Evolutionary conservation across 2,329 filamentous ascomycete species (phyloP).

Genomic region (Trichoderma koningiopsis): DNA sequence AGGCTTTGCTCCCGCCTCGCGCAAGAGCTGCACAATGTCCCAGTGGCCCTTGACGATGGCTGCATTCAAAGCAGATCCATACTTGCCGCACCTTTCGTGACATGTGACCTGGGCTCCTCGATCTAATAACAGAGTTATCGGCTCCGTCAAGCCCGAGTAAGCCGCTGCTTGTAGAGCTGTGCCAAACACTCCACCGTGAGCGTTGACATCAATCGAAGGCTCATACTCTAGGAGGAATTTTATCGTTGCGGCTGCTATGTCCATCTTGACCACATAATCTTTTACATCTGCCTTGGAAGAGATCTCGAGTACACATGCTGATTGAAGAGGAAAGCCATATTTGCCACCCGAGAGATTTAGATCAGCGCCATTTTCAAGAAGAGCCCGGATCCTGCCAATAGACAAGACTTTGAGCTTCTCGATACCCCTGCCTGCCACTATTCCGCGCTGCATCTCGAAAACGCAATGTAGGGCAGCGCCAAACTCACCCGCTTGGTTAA

Average conservation of each 20-base stretch:
- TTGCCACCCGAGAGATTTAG: background rate
- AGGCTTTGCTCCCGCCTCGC: slow-evolving; percentile 22
- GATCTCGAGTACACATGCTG: slow-evolving; percentile 14
- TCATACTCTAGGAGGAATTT: background rate
- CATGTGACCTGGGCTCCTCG: slow-evolving; percentile 17
- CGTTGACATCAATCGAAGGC: slow-evolving; percentile 18
- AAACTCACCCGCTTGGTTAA: background rate
- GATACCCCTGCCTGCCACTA: accelerated
- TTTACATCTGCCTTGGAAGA: too few species aligned
- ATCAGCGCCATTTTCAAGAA: slow-evolving; percentile 21
- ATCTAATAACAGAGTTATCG: slow-evolving; percentile 9
- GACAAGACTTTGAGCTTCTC: background rate
- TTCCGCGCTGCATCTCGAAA: background rate
- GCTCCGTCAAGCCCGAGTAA: background rate
- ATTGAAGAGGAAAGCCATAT: slow-evolving; percentile 27
- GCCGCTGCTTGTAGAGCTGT: slow-evolving; percentile 29
- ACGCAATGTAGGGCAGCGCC: background rate
- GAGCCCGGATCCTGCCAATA: background rate
- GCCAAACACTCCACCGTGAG: slow-evolving; percentile 22
- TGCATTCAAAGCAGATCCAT: slow-evolving; percentile 21
- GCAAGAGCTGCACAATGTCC: slow-evolving; percentile 24
- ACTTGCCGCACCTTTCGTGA: slow-evolving; percentile 16
- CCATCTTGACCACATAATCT: too few species aligned
- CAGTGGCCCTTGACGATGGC: slow-evolving; percentile 18
- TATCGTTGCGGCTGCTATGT: background rate